Evolutionary conservation across 2,329 filamentous ascomycete genomes (phyloP).

Genomic region (Fusarium kyushuense): DNA sequence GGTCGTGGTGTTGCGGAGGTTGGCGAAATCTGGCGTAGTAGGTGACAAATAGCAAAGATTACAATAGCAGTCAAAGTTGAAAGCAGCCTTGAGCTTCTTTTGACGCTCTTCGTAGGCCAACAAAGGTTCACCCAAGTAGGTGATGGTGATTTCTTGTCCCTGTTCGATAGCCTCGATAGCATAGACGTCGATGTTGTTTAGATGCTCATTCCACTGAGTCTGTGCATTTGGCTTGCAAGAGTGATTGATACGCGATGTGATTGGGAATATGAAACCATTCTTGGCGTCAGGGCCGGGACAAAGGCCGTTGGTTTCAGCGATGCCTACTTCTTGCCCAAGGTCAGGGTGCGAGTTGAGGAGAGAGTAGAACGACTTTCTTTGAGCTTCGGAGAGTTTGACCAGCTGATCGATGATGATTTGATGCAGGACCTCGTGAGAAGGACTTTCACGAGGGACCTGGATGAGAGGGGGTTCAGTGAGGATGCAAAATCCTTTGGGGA

Average conservation of each 20-base stretch:
- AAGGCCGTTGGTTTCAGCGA: slow-evolving; percentile 24
- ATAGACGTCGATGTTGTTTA: slow-evolving; percentile 41
- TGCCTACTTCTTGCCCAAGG: not conserved
- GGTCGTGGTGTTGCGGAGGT: not conserved
- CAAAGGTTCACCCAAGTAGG: slow-evolving; percentile 17
- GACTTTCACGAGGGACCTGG: not conserved
- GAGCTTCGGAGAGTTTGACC: not conserved
- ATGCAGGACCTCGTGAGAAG: not conserved
- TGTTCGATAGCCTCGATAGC: slow-evolving; percentile 41
- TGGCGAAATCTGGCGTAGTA: not conserved
- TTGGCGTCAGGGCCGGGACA: not conserved
- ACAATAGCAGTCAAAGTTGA: slow-evolving; percentile 18
- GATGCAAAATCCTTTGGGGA: slow-evolving; percentile 32
- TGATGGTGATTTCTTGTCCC: slow-evolving; percentile 46
- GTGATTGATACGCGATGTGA: slow-evolving; percentile 48
- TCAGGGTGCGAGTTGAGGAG: slow-evolving; percentile 1
- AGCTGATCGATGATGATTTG: not conserved
- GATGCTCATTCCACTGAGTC: slow-evolving; percentile 41
- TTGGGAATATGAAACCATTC: slow-evolving; percentile 36
- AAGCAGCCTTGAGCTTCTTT: not conserved
- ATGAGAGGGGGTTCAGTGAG: slow-evolving; percentile 19
- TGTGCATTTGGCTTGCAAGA: slow-evolving; percentile 47
- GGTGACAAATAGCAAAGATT: slow-evolving; percentile 20
- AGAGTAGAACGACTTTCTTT: slow-evolving; percentile 6
- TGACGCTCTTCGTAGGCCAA: not conserved